These are phyloP conservation scores for Podila clonocystis DNA, from an alignment of 192 early-diverging fungal species.

Conservation along the genomic window DNA sequence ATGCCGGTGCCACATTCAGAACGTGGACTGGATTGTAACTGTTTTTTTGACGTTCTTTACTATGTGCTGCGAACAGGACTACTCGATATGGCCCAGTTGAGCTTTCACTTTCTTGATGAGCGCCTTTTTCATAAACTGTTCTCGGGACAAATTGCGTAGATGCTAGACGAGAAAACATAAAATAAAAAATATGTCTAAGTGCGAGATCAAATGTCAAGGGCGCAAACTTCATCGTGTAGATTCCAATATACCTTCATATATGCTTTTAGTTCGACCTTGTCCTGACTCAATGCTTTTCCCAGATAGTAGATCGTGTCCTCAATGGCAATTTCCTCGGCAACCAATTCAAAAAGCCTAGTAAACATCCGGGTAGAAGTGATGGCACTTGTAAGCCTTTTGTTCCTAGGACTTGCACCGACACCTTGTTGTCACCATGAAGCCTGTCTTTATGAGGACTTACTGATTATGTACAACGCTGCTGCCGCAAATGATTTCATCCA, in stretches of 20 bases:
- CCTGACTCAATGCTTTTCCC: conserved; percentile 80
- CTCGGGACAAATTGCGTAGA: conserved; percentile 81
- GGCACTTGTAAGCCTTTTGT: too few species aligned
- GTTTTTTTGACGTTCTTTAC: background rate
- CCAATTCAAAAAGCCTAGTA: conserved; percentile 83
- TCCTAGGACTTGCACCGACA: too few species aligned
- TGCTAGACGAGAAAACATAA: conserved; percentile 50
- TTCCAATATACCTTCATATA: conserved; percentile 76
- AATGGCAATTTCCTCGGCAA: conserved; percentile 90
- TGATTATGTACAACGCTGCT: conserved; percentile 75
- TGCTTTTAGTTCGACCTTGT: conserved; percentile 72
- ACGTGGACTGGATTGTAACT: background rate
- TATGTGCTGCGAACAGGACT: background rate
- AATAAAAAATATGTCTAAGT: background rate
- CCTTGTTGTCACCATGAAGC: too few species aligned
- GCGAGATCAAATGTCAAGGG: background rate
- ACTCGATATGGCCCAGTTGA: conserved; percentile 40
- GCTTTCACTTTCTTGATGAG: conserved; percentile 75
- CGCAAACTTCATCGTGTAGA: background rate
- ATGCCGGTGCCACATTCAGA: background rate
- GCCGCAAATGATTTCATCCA: conserved; percentile 71
- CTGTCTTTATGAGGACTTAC: conserved; percentile 43
- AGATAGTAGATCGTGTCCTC: conserved; percentile 90
- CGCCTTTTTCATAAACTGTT: conserved; percentile 91
- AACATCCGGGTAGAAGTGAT: background rate